These are phyloP conservation scores for Musa acuminata DNA, from an alignment of 176 grass and related monocot genomes.

Conservation along the genomic window DNA sequence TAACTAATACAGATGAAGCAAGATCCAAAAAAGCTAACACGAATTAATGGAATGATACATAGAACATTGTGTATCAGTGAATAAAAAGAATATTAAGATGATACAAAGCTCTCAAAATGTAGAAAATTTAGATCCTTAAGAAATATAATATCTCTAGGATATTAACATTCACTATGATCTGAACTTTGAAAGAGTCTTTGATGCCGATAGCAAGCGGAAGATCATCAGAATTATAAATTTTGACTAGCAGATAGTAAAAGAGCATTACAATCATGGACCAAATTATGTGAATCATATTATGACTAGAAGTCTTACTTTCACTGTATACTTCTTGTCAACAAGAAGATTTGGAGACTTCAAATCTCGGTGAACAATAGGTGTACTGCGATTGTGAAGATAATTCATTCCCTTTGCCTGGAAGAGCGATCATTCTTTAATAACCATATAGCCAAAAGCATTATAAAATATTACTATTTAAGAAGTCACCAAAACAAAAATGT, in stretches of 20 bases:
- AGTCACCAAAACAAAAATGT: conserved; percentile 10
- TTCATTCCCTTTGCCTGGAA: conserved; percentile 98
- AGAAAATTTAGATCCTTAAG: neutral
- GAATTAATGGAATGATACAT: neutral
- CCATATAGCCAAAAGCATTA: neutral
- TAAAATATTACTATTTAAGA: neutral
- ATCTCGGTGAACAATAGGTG: conserved; percentile 96
- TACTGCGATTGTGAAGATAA: conserved; percentile 86
- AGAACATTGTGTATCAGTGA: neutral
- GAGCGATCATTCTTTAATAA: neutral
- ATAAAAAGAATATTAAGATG: too few species aligned
- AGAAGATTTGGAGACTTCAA: conserved; percentile 99
- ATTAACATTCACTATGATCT: neutral
- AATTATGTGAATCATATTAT: neutral
- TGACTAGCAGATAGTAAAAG: neutral
- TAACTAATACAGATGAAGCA: neutral
- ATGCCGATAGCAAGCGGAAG: neutral
- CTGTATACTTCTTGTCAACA: conserved; percentile 95
- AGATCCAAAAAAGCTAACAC: neutral
- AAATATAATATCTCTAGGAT: neutral
- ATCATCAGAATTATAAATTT: neutral
- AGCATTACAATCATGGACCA: neutral
- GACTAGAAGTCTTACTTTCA: conserved; percentile 52
- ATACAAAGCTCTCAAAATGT: too few species aligned
- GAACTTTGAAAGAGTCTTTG: neutral